Evolutionary conservation across 169 alveolate species (phyloP), one percentile per base, ranked within the genome.

Genomic region (Cryptosporidium ryanae): DNA sequence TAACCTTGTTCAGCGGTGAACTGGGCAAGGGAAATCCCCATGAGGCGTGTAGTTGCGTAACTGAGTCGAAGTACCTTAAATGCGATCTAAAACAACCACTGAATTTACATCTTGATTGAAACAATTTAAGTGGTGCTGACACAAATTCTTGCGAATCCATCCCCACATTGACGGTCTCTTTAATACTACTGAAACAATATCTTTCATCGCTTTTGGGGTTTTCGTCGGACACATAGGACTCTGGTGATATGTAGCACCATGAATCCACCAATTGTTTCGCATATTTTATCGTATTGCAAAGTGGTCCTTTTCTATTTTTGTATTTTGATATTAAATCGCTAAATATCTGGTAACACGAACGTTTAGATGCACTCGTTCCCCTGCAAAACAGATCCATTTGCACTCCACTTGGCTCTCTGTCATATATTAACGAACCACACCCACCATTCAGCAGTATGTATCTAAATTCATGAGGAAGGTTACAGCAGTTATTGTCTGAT

Each of bases 31-130:
- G 89, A 46, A 82, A 82, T 18, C 83, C 90, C 94, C 94, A 91
- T 25, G 91, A 90, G 12, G 82, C 50, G 48, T 91, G 92, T 38
- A 91, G 91, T 54, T 82, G 90, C 21, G 93, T 84, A 65, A 91
- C 63, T 48, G 87, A 84, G 64, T 82, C 92, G 48, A 91, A 52
- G 43, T 91, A 91, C 57, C 90, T 76, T 49, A 90, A 64, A 61
- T 91, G 84, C 50, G 50, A 55, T 61, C 93, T 68, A 57, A 63
- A 84, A 59, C 94, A 91, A 46, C 93, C 65, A 23, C 49, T 34
- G 23, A 61, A 44, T 27, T 65, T 81, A 50, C 94, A 91, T 46
- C 84, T 43, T n/a, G 83, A 68, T 21, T 54, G 43, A 54, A 68
- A 52, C 12, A 21, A n/a, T 25, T 34, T 44, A 31, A 68, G 52